A percentile compares a stretch with the other conserved stretches of the same genome.
These are phyloP conservation scores for Fonsecaea pugnacius DNA, from an alignment of 2,329 filamentous ascomycete genomes.

Conservation along the genomic window DNA sequence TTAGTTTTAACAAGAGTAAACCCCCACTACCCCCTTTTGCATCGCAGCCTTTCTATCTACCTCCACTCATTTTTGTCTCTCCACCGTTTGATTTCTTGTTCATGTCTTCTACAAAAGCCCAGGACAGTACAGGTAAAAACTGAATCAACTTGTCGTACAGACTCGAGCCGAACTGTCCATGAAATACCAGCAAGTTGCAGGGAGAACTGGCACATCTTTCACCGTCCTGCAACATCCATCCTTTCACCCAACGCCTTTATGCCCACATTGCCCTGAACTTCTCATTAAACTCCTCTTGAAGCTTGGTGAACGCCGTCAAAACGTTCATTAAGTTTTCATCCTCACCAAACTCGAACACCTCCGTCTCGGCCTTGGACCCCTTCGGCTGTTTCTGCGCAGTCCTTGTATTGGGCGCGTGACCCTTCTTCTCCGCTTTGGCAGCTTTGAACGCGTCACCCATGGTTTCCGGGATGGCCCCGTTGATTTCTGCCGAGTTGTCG, in stretches of 20 bases:
- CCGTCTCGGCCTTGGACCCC: background rate
- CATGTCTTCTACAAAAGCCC: too few species aligned
- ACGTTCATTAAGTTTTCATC: background rate
- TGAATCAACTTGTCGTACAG: too few species aligned
- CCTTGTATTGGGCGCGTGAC: background rate
- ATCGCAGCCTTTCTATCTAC: background rate
- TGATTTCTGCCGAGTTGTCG: background rate
- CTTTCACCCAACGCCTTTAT: background rate
- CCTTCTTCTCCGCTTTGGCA: background rate
- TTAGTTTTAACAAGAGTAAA: too few species aligned
- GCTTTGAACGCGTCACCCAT: background rate
- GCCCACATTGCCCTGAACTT: constrained; percentile 3
- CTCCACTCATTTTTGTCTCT: too few species aligned
- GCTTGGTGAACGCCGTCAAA: background rate
- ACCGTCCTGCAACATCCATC: background rate
- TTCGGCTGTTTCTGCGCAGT: background rate
- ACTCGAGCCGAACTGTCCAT: too few species aligned
- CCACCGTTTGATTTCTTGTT: too few species aligned
- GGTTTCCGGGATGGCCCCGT: background rate
- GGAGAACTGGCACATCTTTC: background rate
- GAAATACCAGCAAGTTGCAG: too few species aligned
- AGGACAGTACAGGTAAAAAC: too few species aligned
- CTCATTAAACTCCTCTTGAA: background rate
- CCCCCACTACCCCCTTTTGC: too few species aligned
- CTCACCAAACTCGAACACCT: background rate